Evolutionary conservation across 2,329 filamentous ascomycete species (phyloP).

Genomic region (Pseudocercospora ulei): DNA sequence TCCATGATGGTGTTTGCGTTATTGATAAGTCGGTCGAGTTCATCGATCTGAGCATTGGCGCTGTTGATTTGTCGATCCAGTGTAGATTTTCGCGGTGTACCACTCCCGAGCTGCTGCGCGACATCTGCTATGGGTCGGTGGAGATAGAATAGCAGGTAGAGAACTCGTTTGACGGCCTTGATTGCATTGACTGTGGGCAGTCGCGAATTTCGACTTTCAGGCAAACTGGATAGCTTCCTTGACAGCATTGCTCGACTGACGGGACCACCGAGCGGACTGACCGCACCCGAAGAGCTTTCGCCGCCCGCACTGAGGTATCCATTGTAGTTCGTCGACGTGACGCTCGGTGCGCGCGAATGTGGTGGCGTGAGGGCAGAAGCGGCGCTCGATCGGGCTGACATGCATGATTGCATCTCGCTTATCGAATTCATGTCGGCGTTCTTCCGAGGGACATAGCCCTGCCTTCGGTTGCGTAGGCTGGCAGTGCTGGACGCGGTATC

Average conservation of each 20-base stretch:
- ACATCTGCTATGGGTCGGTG: constrained; percentile 26
- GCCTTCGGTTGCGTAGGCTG: constrained; percentile 48
- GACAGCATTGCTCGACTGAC: constrained; percentile 20
- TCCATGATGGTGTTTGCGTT: constrained; percentile 41
- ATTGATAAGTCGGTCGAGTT: constrained; percentile 44
- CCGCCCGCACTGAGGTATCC: constrained; percentile 24
- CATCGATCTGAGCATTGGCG: constrained; percentile 48
- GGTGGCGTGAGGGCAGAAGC: constrained; percentile 39
- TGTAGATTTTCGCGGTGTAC: constrained; percentile 40
- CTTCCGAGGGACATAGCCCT: constrained; percentile 52
- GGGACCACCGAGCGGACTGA: constrained; percentile 30
- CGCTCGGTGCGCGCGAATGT: constrained; percentile 31
- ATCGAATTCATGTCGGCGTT: constrained; percentile 36
- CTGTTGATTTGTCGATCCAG: constrained; percentile 50
- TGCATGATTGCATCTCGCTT: constrained; percentile 22
- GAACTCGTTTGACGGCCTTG: constrained; percentile 27
- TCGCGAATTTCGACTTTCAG: constrained; percentile 26
- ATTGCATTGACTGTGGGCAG: constrained; percentile 22
- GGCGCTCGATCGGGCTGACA: constrained; percentile 39
- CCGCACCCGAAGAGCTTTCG: constrained; percentile 30
- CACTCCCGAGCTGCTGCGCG: constrained; percentile 39
- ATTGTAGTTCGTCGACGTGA: constrained; percentile 25
- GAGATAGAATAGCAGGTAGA: constrained; percentile 28
- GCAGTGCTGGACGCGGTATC: constrained; percentile 47
- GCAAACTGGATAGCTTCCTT: constrained; percentile 25